Percentiles rank a stretch among this genome's conserved stretches.
These are phyloP conservation scores for Sporothrix phasma DNA, from an alignment of 2,329 filamentous ascomycete genomes.

Conservation along the genomic window DNA sequence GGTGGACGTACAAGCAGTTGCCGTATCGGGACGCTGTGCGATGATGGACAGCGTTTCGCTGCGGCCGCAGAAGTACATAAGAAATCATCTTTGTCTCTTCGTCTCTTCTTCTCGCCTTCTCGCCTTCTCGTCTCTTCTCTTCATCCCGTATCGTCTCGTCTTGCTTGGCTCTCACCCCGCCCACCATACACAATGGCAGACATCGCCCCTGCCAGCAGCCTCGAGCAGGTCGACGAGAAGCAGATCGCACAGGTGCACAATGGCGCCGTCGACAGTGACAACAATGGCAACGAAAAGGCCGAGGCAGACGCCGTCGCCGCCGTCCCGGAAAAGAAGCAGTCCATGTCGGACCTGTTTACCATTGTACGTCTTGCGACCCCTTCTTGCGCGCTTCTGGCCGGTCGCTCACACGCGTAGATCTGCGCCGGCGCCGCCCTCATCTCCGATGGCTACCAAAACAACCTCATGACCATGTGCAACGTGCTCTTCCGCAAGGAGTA, in stretches of 20 bases:
- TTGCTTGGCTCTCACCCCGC: background rate
- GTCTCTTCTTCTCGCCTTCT: no score
- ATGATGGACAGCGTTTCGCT: no score
- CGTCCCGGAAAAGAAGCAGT: slow-evolving; percentile 11
- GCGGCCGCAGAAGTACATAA: no score
- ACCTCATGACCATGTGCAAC: slow-evolving; percentile 28
- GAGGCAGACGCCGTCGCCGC: background rate
- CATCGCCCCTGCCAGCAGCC: background rate
- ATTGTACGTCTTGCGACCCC: background rate
- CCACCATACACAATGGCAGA: background rate
- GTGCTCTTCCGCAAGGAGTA: slow-evolving; percentile 25
- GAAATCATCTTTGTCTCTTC: no score
- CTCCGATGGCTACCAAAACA: slow-evolving; percentile 28
- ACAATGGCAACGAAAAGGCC: background rate
- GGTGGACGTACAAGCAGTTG: no score
- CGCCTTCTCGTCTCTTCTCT: no score
- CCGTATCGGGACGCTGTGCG: no score
- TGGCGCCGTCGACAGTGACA: background rate
- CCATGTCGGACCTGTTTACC: slow-evolving; percentile 13
- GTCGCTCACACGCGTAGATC: background rate
- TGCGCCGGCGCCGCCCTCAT: slow-evolving; percentile 23
- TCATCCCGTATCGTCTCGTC: background rate
- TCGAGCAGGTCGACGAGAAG: slow-evolving; percentile 5
- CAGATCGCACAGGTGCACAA: background rate
- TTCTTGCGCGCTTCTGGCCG: background rate